These are phyloP conservation scores for Trichosporon sp. DNA, from an alignment of 1,284 basidiomycete genomes.

Conservation along the genomic window DNA sequence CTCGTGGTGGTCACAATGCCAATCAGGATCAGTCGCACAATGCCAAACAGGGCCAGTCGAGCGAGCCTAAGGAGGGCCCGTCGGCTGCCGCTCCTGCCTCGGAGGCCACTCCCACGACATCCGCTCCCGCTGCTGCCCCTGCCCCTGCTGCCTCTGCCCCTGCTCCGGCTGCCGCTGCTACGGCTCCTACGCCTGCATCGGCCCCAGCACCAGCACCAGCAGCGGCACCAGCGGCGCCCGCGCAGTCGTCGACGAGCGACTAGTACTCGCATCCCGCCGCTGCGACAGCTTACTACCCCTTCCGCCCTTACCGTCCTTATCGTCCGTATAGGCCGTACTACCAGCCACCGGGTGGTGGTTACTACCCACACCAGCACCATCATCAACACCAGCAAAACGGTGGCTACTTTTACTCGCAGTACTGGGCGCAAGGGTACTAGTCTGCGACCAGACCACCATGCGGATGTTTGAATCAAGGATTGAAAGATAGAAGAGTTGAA, in stretches of 20 bases:
- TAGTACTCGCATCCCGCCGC: not conserved
- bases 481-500: not conserved
- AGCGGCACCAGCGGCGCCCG: too few relatives aligned
- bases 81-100: not conserved
- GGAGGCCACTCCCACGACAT: too few relatives aligned
- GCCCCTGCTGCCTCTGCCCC: slow-evolving; percentile 4
- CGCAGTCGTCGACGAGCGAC: not conserved
- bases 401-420: not conserved
- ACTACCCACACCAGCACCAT: not conserved
- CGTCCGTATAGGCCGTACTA: too few relatives aligned
- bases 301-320: too few relatives aligned
- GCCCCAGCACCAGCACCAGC: not conserved
- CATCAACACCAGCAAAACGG: not conserved
- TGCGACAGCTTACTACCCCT: not conserved
- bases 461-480: not conserved
- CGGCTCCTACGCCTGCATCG: not conserved
- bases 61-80: not conserved
- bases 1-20: not conserved
- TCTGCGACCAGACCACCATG: not conserved
- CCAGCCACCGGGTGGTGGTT: not conserved
- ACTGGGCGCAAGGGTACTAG: not conserved
- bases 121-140: not conserved
- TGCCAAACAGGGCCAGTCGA: not conserved
- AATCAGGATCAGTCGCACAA: too few relatives aligned
- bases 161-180: not conserved